These are phyloP conservation scores for Hortaea werneckii DNA, from an alignment of 2,329 filamentous ascomycete genomes.

Conservation along the genomic window DNA sequence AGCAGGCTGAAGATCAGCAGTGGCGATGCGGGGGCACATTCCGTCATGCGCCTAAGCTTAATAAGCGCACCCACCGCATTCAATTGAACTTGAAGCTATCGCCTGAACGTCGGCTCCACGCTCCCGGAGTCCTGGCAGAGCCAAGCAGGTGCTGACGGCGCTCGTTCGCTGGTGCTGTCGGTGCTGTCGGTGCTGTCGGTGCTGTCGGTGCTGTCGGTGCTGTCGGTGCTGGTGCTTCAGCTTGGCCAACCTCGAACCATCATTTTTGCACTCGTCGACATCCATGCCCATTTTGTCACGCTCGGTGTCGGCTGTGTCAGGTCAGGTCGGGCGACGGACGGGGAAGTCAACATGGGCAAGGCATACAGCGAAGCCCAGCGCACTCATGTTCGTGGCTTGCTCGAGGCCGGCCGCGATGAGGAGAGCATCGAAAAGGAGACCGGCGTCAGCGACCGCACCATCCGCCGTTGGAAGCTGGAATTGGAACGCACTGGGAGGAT, in stretches of 20 bases:
- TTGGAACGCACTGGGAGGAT: conserved; percentile 28
- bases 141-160: too few relatives aligned
- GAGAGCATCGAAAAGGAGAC: conserved; percentile 28
- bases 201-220: too few relatives aligned
- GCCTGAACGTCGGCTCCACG: too few relatives aligned
- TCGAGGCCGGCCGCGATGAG: conserved; percentile 26
- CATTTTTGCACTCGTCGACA: background rate
- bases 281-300: background rate
- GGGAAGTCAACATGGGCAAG: conserved; percentile 8
- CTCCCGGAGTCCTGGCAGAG: too few relatives aligned
- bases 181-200: too few relatives aligned
- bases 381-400: conserved; percentile 18
- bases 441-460: conserved; percentile 26
- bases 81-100: too few relatives aligned
- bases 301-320: background rate
- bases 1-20: too few relatives aligned
- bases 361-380: conserved; percentile 19
- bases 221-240: background rate
- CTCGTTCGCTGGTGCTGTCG: too few relatives aligned
- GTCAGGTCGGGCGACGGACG: background rate
- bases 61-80: too few relatives aligned
- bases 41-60: too few relatives aligned
- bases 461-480: conserved; percentile 28
- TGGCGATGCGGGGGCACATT: too few relatives aligned
- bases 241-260: background rate